Conservation (phyloP, 2,329 filamentous ascomycete species). For the Fusarium veterinarium region DNA sequence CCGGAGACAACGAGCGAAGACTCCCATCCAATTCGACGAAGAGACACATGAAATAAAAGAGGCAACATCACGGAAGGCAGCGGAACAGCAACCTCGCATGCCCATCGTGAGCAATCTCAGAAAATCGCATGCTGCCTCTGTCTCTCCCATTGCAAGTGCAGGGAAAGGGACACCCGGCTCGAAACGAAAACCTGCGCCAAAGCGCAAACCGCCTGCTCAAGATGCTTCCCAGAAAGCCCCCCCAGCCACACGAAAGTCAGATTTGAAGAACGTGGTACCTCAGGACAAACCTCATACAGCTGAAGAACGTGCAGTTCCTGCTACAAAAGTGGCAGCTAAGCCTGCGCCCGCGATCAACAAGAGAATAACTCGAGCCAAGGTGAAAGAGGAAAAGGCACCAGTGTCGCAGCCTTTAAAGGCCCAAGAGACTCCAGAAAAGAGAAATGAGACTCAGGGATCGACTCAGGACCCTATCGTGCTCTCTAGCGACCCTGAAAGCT, state of each 20-base stretch:
- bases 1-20: constrained; percentile 51
- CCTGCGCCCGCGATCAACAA: not conserved
- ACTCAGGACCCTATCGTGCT: constrained; percentile 26
- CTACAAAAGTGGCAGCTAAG: not conserved
- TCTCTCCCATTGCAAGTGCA: constrained; percentile 21
- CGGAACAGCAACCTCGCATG: not conserved
- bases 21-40: constrained; percentile 49
- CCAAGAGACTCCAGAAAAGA: not conserved
- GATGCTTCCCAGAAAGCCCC: not conserved
- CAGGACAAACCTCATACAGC: constrained; percentile 1
- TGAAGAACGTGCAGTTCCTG: not conserved
- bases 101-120: constrained; percentile 28
- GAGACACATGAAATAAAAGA: constrained; percentile 45
- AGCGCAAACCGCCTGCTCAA: not conserved
- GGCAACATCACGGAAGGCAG: not conserved
- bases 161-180: constrained; percentile 20
- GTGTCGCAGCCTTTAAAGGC: not conserved
- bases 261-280: not conserved
- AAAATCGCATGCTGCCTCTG: constrained; percentile 23
- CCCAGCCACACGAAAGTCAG: not conserved
- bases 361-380: not conserved
- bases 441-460: not conserved
- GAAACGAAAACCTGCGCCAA: not conserved
- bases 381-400: not conserved
- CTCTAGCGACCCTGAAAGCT: constrained; percentile 32